Conservation (phyloP, 225 moss, liverwort and hornwort genomes). For the Thuidium tamariscinum region DNA sequence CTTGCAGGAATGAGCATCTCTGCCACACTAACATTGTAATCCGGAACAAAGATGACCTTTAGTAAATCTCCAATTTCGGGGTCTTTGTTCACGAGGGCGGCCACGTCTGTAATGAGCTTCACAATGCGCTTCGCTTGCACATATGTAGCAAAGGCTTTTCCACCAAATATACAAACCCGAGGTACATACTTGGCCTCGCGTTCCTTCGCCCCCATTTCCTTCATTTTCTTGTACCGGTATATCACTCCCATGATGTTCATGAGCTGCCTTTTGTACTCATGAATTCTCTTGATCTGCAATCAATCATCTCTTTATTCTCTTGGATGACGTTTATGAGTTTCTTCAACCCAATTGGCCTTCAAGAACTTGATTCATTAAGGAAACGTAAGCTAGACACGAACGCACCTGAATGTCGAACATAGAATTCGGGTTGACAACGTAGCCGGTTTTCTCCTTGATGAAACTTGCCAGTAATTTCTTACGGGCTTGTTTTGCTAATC, state of each 20-base stretch:
- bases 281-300: slow-evolving; percentile 83
- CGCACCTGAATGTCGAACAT: slow-evolving; percentile 84
- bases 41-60: slow-evolving; percentile 86
- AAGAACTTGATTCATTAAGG: not conserved
- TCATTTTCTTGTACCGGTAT: slow-evolving; percentile 88
- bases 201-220: slow-evolving; percentile 63
- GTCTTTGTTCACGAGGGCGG: slow-evolving; percentile 66
- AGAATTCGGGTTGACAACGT: slow-evolving; percentile 59
- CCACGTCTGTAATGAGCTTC: slow-evolving; percentile 76
- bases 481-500: slow-evolving; percentile 48
- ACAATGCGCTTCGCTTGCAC: slow-evolving; percentile 83
- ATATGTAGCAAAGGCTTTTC: slow-evolving; percentile 98
- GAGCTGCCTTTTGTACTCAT: slow-evolving; percentile 98
- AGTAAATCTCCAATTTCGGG: slow-evolving; percentile 77
- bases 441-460: slow-evolving; percentile 77
- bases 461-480: slow-evolving; percentile 63
- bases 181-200: slow-evolving; percentile 71
- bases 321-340: not conserved
- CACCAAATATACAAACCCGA: slow-evolving; percentile 87
- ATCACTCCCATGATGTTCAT: slow-evolving; percentile 89
- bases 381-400: not conserved
- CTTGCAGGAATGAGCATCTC: slow-evolving; percentile 96
- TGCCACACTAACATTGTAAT: slow-evolving; percentile 93
- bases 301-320: not conserved
- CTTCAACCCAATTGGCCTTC: not conserved